These are phyloP conservation scores for Lachnellula subtilissima DNA, from an alignment of 2,329 filamentous ascomycete species.

Conservation along the genomic window DNA sequence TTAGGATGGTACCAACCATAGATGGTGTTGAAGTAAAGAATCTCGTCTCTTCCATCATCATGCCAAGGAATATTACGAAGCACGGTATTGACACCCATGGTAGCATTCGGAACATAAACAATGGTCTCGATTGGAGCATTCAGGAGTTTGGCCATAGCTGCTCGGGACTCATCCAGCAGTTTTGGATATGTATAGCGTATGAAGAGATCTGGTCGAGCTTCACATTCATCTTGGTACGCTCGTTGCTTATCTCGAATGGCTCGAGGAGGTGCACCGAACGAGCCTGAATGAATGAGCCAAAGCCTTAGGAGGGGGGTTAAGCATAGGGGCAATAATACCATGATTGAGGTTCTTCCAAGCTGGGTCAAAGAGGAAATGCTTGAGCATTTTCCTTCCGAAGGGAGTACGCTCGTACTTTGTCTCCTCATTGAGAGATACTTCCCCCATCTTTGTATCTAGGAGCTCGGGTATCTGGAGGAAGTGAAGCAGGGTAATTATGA, in stretches of 20 bases:
- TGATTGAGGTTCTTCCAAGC: constrained; percentile 34
- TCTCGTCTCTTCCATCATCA: constrained; percentile 58
- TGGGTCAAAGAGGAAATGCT: constrained; percentile 32
- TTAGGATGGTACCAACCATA: constrained; percentile 50
- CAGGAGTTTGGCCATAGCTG: constrained; percentile 60
- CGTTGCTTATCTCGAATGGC: constrained; percentile 55
- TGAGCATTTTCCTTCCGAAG: constrained; percentile 32
- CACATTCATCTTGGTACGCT: constrained; percentile 60
- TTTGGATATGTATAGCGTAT: constrained; percentile 63
- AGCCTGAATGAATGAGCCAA: constrained; percentile 43
- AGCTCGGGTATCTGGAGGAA: neutral
- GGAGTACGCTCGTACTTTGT: constrained; percentile 22
- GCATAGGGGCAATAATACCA: constrained; percentile 20
- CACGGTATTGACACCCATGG: constrained; percentile 70
- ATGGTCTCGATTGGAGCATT: constrained; percentile 60
- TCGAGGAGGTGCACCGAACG: constrained; percentile 72
- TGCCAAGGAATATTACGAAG: constrained; percentile 69
- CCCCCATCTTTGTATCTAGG: constrained; percentile 15
- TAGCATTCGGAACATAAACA: constrained; percentile 80
- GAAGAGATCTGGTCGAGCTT: constrained; percentile 69
- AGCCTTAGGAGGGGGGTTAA: neutral
- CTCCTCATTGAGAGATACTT: constrained; percentile 15
- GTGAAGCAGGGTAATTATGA: neutral
- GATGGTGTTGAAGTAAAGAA: constrained; percentile 72
- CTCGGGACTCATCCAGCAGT: constrained; percentile 60